Conservation (phyloP, 2,329 filamentous ascomycete genomes). For the Magnaporthiopsis rhizophila region DNA sequence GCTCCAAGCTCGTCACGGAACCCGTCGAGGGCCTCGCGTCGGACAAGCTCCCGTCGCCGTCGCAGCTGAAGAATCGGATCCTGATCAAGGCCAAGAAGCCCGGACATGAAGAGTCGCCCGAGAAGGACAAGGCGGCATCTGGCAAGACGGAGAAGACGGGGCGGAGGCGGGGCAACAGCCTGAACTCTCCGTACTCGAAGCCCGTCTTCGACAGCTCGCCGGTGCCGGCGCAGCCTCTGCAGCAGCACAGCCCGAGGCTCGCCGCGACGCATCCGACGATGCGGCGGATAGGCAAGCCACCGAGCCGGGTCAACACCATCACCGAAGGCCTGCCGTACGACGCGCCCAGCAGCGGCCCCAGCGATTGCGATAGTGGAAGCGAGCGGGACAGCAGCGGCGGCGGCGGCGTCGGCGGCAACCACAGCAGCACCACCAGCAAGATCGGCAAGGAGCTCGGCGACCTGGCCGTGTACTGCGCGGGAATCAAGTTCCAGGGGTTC, state of each 20-base stretch:
- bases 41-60: slow-evolving; percentile 70
- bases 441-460: slow-evolving; percentile 77
- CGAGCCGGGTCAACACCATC: slow-evolving; percentile 49
- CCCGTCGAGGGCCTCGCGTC: slow-evolving; percentile 58
- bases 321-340: slow-evolving; percentile 49
- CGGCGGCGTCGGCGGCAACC: slow-evolving; percentile 17
- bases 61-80: slow-evolving; percentile 74
- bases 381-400: slow-evolving; percentile 36
- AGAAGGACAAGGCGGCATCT: slow-evolving; percentile 14
- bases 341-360: slow-evolving; percentile 53
- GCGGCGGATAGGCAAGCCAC: slow-evolving; percentile 41
- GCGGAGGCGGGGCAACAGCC: slow-evolving; percentile 56
- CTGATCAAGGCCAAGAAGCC: slow-evolving; percentile 93
- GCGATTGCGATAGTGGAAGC: slow-evolving; percentile 69
- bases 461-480: slow-evolving; percentile 68
- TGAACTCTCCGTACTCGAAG: slow-evolving; percentile 68
- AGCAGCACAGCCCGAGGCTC: slow-evolving; percentile 43
- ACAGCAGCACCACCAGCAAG: slow-evolving; percentile 67
- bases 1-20: slow-evolving; percentile 67
- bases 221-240: slow-evolving; percentile 40
- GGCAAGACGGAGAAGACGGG: slow-evolving; percentile 21
- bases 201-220: slow-evolving; percentile 52
- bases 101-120: slow-evolving; percentile 38
- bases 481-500: slow-evolving; percentile 79
- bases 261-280: slow-evolving; percentile 41